Percentiles rank a stretch among this genome's conserved stretches.
Evolutionary conservation across 805 yeast species (phyloP).

Genomic region (Lachancea waltii): DNA sequence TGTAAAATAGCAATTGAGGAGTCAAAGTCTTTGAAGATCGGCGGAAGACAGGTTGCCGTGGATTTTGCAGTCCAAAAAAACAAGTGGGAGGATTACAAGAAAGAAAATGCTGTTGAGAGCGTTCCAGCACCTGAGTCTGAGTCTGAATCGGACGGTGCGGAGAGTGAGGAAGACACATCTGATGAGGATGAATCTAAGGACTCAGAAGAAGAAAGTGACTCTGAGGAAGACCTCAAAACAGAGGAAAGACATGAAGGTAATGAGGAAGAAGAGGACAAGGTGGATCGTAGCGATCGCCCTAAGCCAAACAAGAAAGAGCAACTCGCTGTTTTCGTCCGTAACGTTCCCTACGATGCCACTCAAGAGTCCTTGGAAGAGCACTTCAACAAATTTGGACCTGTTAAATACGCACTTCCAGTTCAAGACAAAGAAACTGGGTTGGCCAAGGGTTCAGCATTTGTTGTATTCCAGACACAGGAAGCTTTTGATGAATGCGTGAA

Average conservation of each 20-base stretch:
- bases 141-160: conserved; percentile 23
- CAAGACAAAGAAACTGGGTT: conserved; percentile 77
- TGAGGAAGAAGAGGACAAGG: conserved; percentile 27
- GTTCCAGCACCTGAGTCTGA: conserved; percentile 30
- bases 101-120: conserved; percentile 36
- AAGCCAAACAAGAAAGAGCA: conserved; percentile 58
- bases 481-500: conserved; percentile 62
- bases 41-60: conserved; percentile 87
- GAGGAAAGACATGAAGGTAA: conserved; percentile 22
- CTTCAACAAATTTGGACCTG: conserved; percentile 75
- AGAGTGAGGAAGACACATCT: conserved; percentile 29
- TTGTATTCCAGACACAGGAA: conserved; percentile 63
- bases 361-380: conserved; percentile 71
- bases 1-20: conserved; percentile 81
- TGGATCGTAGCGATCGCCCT: conserved; percentile 33
- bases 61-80: conserved; percentile 88
- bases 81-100: conserved; percentile 63
- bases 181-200: conserved; percentile 26
- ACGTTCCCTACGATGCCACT: conserved; percentile 92
- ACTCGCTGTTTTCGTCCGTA: conserved; percentile 78
- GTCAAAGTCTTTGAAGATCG: conserved; percentile 67
- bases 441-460: conserved; percentile 93
- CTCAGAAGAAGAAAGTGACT: conserved; percentile 26
- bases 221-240: conserved; percentile 26
- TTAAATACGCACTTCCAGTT: conserved; percentile 90